Evolutionary conservation across 2,329 filamentous ascomycete species (phyloP).

Genomic region (Stemphylium lycopersici): DNA sequence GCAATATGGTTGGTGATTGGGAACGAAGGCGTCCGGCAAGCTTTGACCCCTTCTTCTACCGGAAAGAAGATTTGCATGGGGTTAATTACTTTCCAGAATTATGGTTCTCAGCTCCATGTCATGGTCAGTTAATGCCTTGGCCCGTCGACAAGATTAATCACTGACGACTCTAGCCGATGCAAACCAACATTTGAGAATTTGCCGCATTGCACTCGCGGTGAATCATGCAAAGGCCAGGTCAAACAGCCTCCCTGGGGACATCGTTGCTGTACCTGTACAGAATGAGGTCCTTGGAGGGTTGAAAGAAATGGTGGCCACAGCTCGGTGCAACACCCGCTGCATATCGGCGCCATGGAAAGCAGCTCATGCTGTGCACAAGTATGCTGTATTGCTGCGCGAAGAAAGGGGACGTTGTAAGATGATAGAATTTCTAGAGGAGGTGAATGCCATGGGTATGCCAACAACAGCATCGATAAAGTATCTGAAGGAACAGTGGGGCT

Average conservation of each 20-base stretch:
- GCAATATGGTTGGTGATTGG: slow-evolving; percentile 25
- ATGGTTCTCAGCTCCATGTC: slow-evolving; percentile 21
- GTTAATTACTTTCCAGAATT: slow-evolving; percentile 18
- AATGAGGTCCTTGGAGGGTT: slow-evolving; percentile 12
- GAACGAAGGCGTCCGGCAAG: slow-evolving; percentile 18
- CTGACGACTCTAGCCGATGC: slow-evolving; percentile 19
- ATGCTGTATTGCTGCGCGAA: slow-evolving; percentile 13
- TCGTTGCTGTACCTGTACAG: background rate
- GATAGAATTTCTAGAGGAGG: slow-evolving; percentile 28
- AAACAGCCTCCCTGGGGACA: background rate
- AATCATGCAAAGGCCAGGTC: slow-evolving; percentile 4
- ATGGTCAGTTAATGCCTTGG: slow-evolving; percentile 18
- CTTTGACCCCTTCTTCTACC: slow-evolving; percentile 25
- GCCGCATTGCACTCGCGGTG: slow-evolving; percentile 17
- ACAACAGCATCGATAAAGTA: slow-evolving; percentile 15
- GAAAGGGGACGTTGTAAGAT: slow-evolving; percentile 17
- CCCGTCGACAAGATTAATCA: background rate
- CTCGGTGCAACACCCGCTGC: slow-evolving; percentile 21
- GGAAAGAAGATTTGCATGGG: slow-evolving; percentile 2
- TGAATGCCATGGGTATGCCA: slow-evolving; percentile 21
- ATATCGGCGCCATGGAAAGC: slow-evolving; percentile 17
- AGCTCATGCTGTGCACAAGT: slow-evolving; percentile 21
- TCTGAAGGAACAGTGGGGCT: slow-evolving; percentile 21
- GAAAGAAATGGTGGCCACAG: slow-evolving; percentile 24
- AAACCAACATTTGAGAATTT: slow-evolving; percentile 25